Evolutionary conservation across 2,329 filamentous ascomycete genomes (phyloP).

Genomic region (Colletotrichum sp.): DNA sequence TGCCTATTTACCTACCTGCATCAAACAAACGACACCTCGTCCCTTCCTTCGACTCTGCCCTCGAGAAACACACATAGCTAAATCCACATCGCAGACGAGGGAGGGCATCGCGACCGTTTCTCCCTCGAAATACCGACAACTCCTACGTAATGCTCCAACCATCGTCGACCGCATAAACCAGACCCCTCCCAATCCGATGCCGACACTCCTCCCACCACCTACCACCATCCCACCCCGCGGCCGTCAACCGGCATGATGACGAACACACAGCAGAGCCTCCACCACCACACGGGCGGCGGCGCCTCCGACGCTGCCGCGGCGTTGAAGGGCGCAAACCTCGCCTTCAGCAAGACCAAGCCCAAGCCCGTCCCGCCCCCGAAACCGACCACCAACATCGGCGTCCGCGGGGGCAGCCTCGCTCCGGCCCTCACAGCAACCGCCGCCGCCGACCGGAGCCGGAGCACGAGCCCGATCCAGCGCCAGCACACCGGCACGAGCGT

Average conservation of each 20-base stretch:
- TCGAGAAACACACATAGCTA: not conserved
- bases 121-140: not conserved
- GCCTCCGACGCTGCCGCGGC: slow-evolving; percentile 44
- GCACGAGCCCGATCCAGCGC: slow-evolving; percentile 28
- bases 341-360: slow-evolving; percentile 47
- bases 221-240: not conserved
- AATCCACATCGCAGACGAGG: not conserved
- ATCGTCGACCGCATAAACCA: not conserved
- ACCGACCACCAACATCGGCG: not conserved
- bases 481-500: slow-evolving; percentile 44
- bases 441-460: slow-evolving; percentile 36
- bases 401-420: slow-evolving; percentile 42
- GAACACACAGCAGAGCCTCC: slow-evolving; percentile 13
- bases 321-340: slow-evolving; percentile 59
- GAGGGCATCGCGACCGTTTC: not conserved
- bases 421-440: not conserved
- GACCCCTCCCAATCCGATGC: not conserved
- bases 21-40: not conserved
- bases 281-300: slow-evolving; percentile 25
- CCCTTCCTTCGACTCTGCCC: not conserved
- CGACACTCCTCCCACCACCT: not conserved
- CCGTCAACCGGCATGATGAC: slow-evolving; percentile 1
- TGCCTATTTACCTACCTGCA: not conserved
- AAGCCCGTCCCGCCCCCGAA: slow-evolving; percentile 18
- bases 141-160: not conserved